Percentiles rank a stretch among this genome's conserved stretches.
phyloP scores from a whole-genome alignment of 192 early-diverging fungal genomes.

The Allomyces arbusculus region DNA sequence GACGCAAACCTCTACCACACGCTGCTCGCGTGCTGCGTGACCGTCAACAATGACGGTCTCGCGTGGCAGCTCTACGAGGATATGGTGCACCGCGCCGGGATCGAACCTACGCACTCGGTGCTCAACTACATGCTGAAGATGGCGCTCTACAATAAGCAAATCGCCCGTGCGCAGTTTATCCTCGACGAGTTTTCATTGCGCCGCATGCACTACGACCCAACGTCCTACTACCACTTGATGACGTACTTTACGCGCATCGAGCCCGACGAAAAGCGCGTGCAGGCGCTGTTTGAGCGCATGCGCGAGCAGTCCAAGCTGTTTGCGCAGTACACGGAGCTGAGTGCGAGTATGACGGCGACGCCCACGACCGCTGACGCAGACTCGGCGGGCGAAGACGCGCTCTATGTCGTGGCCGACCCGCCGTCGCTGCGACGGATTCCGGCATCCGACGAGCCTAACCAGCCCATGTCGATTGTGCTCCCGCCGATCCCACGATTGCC shows the following conservation, averaged over 20 bases:
- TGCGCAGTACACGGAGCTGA: neutral
- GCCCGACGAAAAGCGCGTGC: neutral
- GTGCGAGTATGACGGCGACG: neutral
- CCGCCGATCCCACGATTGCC: neutral
- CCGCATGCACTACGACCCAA: neutral
- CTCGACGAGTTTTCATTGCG: neutral
- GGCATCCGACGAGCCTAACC: neutral
- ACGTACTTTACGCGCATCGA: neutral
- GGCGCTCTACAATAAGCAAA: neutral
- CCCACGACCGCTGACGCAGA: neutral
- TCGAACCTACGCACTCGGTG: neutral
- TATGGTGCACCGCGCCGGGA: neutral
- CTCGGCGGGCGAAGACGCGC: no score
- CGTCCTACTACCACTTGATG: neutral
- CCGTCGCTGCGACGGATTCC: no score
- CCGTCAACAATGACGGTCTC: neutral
- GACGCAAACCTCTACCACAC: neutral
- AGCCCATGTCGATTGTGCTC: neutral
- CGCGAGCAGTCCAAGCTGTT: neutral
- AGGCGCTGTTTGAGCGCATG: neutral
- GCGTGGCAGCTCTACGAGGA: neutral
- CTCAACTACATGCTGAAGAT: neutral
- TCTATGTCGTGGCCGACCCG: no score
- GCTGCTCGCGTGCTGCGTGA: neutral
- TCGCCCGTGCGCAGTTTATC: neutral